Conservation (phyloP, 768 basidiomycete species). For the Rhodocollybia butyracea region DNA sequence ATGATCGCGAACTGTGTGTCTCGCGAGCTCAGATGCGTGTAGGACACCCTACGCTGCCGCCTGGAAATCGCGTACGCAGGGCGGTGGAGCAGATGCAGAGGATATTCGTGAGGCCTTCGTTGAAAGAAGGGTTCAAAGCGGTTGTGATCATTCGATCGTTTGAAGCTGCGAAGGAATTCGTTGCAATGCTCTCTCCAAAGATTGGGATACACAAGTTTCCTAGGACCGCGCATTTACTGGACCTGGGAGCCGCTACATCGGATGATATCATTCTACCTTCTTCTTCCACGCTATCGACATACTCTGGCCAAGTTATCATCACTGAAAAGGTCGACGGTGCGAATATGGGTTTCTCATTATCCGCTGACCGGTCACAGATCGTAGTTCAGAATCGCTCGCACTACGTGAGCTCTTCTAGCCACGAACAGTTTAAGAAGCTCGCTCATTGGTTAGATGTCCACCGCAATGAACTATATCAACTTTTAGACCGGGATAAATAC, state of each 20-base stretch:
- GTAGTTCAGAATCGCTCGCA: constrained; percentile 63
- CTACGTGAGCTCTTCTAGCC: constrained; percentile 50
- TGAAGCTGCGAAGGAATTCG: constrained; percentile 45
- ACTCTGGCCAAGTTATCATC: constrained; percentile 38
- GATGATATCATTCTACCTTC: constrained; percentile 45
- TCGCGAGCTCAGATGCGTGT: constrained; percentile 53
- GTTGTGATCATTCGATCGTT: constrained; percentile 48
- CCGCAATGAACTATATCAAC: constrained; percentile 34
- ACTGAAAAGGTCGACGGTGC: constrained; percentile 69
- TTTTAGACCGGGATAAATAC: constrained; percentile 46
- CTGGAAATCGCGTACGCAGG: constrained; percentile 50
- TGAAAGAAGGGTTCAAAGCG: constrained; percentile 53
- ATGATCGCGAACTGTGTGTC: constrained; percentile 43
- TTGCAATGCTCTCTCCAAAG: constrained; percentile 40
- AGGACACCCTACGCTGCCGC: constrained; percentile 58
- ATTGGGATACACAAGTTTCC: constrained; percentile 53
- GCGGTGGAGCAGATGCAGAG: constrained; percentile 54
- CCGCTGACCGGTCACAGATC: constrained; percentile 40
- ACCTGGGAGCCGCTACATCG: constrained; percentile 51
- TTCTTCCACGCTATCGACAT: constrained; percentile 3
- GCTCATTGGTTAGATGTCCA: constrained; percentile 52
- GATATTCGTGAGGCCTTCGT: constrained; percentile 37
- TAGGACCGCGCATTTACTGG: constrained; percentile 55
- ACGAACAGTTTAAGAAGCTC: constrained; percentile 60
- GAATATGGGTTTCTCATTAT: constrained; percentile 63